Evolutionary conservation across 2,329 filamentous ascomycete species (phyloP), one percentile per base, ranked within the genome.

Genomic region (Aspergillus arachidicola): DNA sequence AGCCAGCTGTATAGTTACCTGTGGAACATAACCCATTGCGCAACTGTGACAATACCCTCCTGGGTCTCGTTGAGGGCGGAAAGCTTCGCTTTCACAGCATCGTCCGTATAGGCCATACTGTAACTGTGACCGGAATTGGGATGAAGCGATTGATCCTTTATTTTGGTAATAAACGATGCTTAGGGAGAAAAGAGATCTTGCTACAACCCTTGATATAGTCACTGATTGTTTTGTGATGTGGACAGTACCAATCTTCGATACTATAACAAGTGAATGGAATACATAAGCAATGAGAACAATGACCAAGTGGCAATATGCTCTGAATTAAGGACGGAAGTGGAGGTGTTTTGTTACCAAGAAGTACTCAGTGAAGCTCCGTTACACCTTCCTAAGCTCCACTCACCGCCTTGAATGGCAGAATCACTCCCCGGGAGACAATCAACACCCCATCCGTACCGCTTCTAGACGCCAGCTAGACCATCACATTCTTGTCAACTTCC

Each of bases 21-120:
- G 81, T 99, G 94, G 78, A 99, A 99, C 91, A 99, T 96, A 66
- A 99, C 95, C 96, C 96, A 99, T 88, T 98, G 94, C 62, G 95
- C 93, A 66, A 96, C 94, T 41, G 92, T 94, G 65, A 96, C 88
- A 74, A 99, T 98, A 80, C 93, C 96, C 77, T 99, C 95, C 78
- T 99, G 94, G 12, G 93, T 96, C 81, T 99, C 96, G 79, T 97
- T 97, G 66, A 99, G 87, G 48, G 93, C 92, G 36, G 94, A 96
- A 59, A 99, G 89, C 83, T 97, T 97, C 59, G 94, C 93, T 77
- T 94, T 88, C 61, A 99, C 93, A 54, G 93, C 92, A 82, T 99
- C 95, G 80, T 98, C 94, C 69, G 91, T 95, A 81, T 97, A 98
- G 53, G 95, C 90, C 94, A 99, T 97, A 64, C 63, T 78, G 70